Conservation (phyloP, 805 yeast species). For the Yarrowia bubula region DNA sequence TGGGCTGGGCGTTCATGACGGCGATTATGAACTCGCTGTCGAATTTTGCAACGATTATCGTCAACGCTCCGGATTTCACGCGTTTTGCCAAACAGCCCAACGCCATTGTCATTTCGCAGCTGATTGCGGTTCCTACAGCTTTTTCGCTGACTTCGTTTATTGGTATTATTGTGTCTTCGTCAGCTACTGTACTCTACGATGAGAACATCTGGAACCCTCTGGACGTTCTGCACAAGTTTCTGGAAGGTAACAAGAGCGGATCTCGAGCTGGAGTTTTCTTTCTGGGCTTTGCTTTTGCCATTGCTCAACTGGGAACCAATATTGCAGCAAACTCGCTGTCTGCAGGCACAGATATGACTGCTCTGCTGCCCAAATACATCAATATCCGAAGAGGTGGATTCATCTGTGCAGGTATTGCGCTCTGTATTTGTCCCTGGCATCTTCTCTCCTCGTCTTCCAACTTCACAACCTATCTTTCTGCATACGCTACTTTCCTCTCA, state of each 20-base stretch:
- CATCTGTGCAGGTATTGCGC: slow-evolving; percentile 68
- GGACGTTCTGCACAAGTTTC: slow-evolving; percentile 65
- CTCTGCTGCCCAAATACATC: slow-evolving; percentile 47
- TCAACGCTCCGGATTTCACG: slow-evolving; percentile 86
- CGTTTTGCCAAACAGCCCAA: slow-evolving; percentile 66
- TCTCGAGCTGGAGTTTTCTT: slow-evolving; percentile 79
- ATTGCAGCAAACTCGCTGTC: slow-evolving; percentile 54
- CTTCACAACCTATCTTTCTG: slow-evolving; percentile 76
- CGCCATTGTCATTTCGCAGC: slow-evolving; percentile 56
- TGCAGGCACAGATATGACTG: slow-evolving; percentile 55
- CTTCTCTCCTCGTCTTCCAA: slow-evolving; percentile 64
- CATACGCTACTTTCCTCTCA: slow-evolving; percentile 78
- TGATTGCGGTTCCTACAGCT: slow-evolving; percentile 66
- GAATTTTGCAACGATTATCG: slow-evolving; percentile 84
- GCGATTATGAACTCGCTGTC: slow-evolving; percentile 79
- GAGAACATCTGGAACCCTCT: slow-evolving; percentile 80
- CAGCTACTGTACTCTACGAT: slow-evolving; percentile 65
- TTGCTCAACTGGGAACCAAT: slow-evolving; percentile 78
- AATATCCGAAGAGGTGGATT: slow-evolving; percentile 76
- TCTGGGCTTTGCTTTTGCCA: slow-evolving; percentile 64
- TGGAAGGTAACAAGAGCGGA: slow-evolving; percentile 47
- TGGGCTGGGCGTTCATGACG: slow-evolving; percentile 80
- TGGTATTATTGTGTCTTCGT: slow-evolving; percentile 81
- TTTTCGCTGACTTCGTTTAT: slow-evolving; percentile 79
- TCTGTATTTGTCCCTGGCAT: slow-evolving; percentile 81